These are phyloP conservation scores for Penicillium digitatum DNA, from an alignment of 2,329 filamentous ascomycete genomes.

Conservation along the genomic window DNA sequence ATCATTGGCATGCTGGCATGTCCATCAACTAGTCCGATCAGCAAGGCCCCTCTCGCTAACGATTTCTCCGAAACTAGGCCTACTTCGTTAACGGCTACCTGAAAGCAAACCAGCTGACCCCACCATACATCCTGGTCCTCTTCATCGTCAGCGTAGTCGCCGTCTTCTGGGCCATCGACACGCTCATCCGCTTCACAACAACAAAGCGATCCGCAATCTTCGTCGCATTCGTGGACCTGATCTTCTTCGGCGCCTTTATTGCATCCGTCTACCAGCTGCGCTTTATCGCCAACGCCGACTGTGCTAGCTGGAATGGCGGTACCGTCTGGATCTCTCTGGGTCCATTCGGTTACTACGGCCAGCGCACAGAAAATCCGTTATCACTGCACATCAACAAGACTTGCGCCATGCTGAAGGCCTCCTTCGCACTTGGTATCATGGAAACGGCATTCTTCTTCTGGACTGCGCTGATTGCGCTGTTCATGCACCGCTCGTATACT, in stretches of 20 bases:
- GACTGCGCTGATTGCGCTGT: slow-evolving; percentile 65
- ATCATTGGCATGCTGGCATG: slow-evolving; percentile 59
- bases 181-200: slow-evolving; percentile 56
- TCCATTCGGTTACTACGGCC: slow-evolving; percentile 55
- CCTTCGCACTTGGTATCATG: slow-evolving; percentile 87
- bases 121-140: slow-evolving; percentile 57
- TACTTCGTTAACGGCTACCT: slow-evolving; percentile 61
- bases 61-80: slow-evolving; percentile 32
- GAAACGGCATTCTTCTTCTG: slow-evolving; percentile 75
- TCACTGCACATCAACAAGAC: slow-evolving; percentile 63
- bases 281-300: slow-evolving; percentile 60
- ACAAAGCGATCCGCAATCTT: slow-evolving; percentile 57
- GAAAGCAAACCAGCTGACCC: slow-evolving; percentile 55
- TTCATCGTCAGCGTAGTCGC: slow-evolving; percentile 63
- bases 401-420: slow-evolving; percentile 88
- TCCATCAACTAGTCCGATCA: slow-evolving; percentile 4
- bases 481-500: slow-evolving; percentile 35
- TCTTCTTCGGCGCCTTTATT: slow-evolving; percentile 62
- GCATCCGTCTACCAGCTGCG: slow-evolving; percentile 58
- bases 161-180: slow-evolving; percentile 59
- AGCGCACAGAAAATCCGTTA: slow-evolving; percentile 45
- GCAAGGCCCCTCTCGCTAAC: background rate
- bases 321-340: slow-evolving; percentile 59
- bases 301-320: slow-evolving; percentile 55
- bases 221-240: slow-evolving; percentile 59